Base-by-base conservation (phyloP, 495 filamentous ascomycete genomes). In the Penicillium cinerascens region DNA sequence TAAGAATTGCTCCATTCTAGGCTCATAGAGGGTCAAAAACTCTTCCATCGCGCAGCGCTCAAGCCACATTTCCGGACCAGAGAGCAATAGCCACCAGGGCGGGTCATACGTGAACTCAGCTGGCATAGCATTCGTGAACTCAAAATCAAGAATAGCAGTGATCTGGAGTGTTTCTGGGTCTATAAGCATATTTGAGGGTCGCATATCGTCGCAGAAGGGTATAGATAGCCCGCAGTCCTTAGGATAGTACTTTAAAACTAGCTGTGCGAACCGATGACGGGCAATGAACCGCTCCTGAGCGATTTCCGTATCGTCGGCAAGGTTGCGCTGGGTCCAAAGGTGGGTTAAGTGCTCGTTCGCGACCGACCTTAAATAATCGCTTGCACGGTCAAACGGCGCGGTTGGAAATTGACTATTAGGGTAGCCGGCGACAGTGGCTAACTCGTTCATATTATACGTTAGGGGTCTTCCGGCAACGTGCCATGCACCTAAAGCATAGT, bases 71-170 rank as follows among this genome's bases (percentile, higher is more conserved):
- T 69, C 65, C 18, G 69, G 69, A 35, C 60, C 56, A 25, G 55
- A 52, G 18, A 75, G 61, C 41, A 76, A 55, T 48, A 78, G 63
- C 70, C 70, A 75, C 68, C 66, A 75, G 44, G 72, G 72, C 44
- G 65, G 67, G 50, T 73, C 68, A 49, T 70, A 70, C 38, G 58
- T 51, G 49, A 71, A 77, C 63, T 75, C 60, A 40, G 66, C 64
- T 23, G 74, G 74, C 65, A 70, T 66, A 49, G 48, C 55, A 60
- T 75, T 70, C 44, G 70, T 70, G 49, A 74, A 77, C 54, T 75
- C 70, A n/a, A 64, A 66, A 59, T 75, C 71, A 44, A 75, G 42
- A 37, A 73, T 55, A 27, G 67, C 70, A 36, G 69, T 72, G 48
- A 77, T 72, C 22, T 49, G 64, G 39, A 73, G 59, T 51, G 68